phyloP scores from a whole-genome alignment of 2,329 filamentous ascomycete species.

The Diaporthe citriasiana region DNA sequence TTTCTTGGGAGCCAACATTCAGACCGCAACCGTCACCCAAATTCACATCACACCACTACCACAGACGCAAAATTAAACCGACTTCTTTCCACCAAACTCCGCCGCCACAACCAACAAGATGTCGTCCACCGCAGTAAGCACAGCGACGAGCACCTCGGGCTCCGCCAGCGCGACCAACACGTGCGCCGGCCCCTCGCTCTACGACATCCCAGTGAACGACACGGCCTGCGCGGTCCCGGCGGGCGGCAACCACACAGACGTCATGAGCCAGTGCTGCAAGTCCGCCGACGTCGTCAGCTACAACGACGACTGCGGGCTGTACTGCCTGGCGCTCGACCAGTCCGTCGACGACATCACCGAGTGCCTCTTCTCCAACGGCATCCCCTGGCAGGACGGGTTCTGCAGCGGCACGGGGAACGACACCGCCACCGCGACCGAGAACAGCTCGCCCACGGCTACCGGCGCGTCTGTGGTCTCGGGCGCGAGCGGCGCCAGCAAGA shows the following conservation, averaged over 20 bases:
- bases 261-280: constrained; percentile 49
- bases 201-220: constrained; percentile 59
- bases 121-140: constrained; percentile 17
- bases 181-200: constrained; percentile 49
- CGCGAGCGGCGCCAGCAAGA: constrained; percentile 13
- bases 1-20: not conserved
- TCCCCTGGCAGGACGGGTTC: constrained; percentile 53
- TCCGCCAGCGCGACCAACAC: constrained; percentile 6
- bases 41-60: not conserved
- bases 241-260: constrained; percentile 56
- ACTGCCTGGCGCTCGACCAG: constrained; percentile 60
- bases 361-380: constrained; percentile 55
- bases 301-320: constrained; percentile 54
- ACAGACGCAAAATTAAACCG: not conserved
- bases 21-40: not conserved
- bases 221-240: constrained; percentile 59
- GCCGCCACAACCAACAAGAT: not conserved
- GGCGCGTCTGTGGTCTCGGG: constrained; percentile 47
- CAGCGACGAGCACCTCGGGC: not conserved
- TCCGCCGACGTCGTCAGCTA: constrained; percentile 55
- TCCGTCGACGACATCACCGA: constrained; percentile 51
- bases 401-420: constrained; percentile 53
- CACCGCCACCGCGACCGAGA: constrained; percentile 52
- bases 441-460: constrained; percentile 44
- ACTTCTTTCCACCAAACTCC: not conserved